Evolutionary conservation across 495 filamentous ascomycete species (phyloP), one percentile per base, ranked within the genome.

Genomic region (Aspergillus diversus): DNA sequence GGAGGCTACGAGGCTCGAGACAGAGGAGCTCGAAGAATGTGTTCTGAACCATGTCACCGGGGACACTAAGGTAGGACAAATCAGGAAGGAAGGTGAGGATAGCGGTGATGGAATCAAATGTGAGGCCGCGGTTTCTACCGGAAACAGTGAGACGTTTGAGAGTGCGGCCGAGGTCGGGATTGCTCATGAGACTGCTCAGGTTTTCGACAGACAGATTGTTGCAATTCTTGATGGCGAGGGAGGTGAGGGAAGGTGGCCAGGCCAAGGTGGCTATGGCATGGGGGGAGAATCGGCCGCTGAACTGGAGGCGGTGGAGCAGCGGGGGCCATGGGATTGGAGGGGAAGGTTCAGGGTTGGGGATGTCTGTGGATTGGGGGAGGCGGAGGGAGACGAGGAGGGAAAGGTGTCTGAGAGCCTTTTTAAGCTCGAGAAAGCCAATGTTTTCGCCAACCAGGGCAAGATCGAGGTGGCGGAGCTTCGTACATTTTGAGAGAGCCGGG

Each of bases 401-500:
- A 27, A 91, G 77, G 16, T 76, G 69, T 34, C 77, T 72, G 27
- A 89, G 65, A 3, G 87, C 76, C 53, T 80, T 78, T 63, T 87
- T 83, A 11, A 91, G 75, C 17, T 74, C 66, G 33, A 75, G 65
- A 55, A 87, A 81, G 5, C 71, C 70, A 17, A 90, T 78, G 0
- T 77, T 72, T 37, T 87, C 84, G 7, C 73, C 75, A 17, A 90
- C 80, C 27, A 89, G 80, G 13, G 79, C 81, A 35, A 92, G 77
- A 65, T 92, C 84, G 32, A 92, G 77, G 46, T 73, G 46, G 5
- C 71, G 71, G 8, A 91, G 77, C 8, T 81, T 73, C 9, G 66
- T 65, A 72, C 88, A 90, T 78, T 90, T 89, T 12, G 82, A 77
- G 15, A 92, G 71, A 12, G 86, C 78, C 11, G 87, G 84, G 59